Evolutionary conservation across 2,329 filamentous ascomycete genomes (phyloP).

Genomic region (Pseudogymnoascus sp.): DNA sequence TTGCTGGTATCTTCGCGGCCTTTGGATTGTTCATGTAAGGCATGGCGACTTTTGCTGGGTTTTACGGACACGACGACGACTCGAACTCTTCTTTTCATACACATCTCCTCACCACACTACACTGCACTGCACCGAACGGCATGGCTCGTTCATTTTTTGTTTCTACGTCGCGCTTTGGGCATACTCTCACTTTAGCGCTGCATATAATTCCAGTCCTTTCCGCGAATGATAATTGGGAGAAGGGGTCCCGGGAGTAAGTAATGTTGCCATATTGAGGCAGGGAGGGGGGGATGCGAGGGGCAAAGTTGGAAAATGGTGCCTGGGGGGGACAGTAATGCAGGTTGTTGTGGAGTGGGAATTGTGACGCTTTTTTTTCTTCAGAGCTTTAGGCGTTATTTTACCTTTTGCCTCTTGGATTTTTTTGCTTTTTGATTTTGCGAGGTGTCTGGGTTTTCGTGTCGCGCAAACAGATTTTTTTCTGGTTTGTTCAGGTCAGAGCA

Average conservation of each 20-base stretch:
- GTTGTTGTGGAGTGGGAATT: neutral
- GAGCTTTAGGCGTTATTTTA: neutral
- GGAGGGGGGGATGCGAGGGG: neutral
- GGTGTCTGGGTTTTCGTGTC: neutral
- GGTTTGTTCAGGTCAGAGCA: neutral
- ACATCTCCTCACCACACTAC: neutral
- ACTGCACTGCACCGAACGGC: neutral
- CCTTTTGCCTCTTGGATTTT: neutral
- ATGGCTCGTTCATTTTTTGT: neutral
- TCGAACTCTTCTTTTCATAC: neutral
- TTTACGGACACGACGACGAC: neutral
- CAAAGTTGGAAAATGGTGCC: neutral
- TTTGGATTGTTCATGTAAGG: conserved; percentile 46
- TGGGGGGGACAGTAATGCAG: neutral
- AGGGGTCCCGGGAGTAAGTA: neutral
- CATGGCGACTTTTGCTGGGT: neutral
- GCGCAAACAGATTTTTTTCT: neutral
- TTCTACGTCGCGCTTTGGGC: neutral
- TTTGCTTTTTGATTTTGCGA: neutral
- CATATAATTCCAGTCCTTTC: conserved; percentile 3
- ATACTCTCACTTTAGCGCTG: conserved; percentile 7
- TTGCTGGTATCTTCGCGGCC: conserved; percentile 49
- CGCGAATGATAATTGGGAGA: neutral
- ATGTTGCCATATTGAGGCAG: neutral
- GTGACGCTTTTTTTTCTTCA: neutral